Evolutionary conservation across 495 filamentous ascomycete species (phyloP), one percentile per base, ranked within the genome.

Genomic region (Xanthoparmelia taractica): DNA sequence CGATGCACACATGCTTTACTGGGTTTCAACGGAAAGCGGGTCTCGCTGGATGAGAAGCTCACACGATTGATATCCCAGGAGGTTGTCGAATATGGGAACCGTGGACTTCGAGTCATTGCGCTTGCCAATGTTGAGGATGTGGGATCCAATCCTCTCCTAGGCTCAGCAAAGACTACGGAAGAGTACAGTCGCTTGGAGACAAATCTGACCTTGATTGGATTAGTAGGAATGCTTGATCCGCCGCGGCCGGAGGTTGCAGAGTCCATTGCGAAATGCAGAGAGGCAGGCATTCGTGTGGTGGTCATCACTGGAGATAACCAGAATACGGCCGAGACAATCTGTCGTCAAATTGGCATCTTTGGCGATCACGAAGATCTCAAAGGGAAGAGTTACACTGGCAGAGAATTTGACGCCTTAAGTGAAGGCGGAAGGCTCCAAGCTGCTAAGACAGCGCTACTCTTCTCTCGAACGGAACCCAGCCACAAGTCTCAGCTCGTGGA

Each of bases 301-400:
- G 95, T 99, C 55, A 96, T 99, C 71, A 99, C 95, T 37, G 95
- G 95, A 67, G 95, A 99, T 75, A 97, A 96, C 74, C 91, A 87
- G 69, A 94, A 93, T 77, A 99, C 95, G 0, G 95, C 95, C 10
- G 95, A 99, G 75, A 92, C 90, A 47, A 96, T 99, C 70, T 97
- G 95, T 76, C 89, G 93, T 59, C 89, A 94, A 70, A 97, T 99
- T 69, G 95, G 95, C 63, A 85, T 99, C 38, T 99, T 99, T 73
- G 87, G 86, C 31, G 74, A 82, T 65, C 72, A 87, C 60, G 95
- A 97, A 70, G 84, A 96, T 71, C 80, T 97, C 23, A 84, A 77
- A 29, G 92, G 92, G 66, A 96, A 96, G 82, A 96, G 92, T 76
- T 97, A 84, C 69, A 97, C 92, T 62, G 95, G 95, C 38, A 85